Base-by-base conservation (phyloP, 805 yeast genomes). In the Metschnikowia reukaufii region DNA sequence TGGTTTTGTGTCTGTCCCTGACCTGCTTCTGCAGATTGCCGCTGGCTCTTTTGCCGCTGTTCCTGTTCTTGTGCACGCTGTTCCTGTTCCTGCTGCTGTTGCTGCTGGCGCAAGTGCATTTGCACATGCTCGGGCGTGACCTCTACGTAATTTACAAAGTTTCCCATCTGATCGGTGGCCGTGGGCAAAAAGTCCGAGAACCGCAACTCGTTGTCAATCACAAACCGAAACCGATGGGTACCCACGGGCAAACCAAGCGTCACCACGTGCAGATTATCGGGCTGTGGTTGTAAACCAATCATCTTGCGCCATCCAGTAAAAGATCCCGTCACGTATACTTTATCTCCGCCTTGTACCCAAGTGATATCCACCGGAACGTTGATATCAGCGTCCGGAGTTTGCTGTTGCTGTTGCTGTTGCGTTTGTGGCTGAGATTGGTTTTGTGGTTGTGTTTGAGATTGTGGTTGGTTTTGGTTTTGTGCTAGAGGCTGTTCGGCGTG, bases 221-320 rank as follows among this genome's bases (percentile, higher is more conserved):
- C 96, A 63, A 91, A 91, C 60, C 96, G 81, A 67, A 92, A 88
- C 54, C 97, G 75, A 66, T 91, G 97, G 0, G 96, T 91, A 8
- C 97, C 97, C 5, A 86, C 83, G 0, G 96, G 96, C 39, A 88
- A 68, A 34, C 88, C 87, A 41, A 88, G 72, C 42, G 86, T 84
- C 20, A 88, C 85, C 37, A 81, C 73, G 58, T 84, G 84, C 32
- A 74, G 72, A 18, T 76, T 76, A 56, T 82, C 81, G 8, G 58
- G 73, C 67, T 65, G 79, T 65, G 72, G 73, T 25, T 77, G 77
- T 58, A 94, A 72, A 33, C 96, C 96, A 61, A 92, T 91, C 98
- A 94, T 92, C 67, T 91, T 92, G 56, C 97, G 76, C 98, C 99
- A 94, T 3, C 96, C 97, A 0, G 99, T 94, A 68, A 92, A 92